These are phyloP conservation scores for Penicillium sp. DNA, from an alignment of 2,329 filamentous ascomycete genomes.

Conservation along the genomic window DNA sequence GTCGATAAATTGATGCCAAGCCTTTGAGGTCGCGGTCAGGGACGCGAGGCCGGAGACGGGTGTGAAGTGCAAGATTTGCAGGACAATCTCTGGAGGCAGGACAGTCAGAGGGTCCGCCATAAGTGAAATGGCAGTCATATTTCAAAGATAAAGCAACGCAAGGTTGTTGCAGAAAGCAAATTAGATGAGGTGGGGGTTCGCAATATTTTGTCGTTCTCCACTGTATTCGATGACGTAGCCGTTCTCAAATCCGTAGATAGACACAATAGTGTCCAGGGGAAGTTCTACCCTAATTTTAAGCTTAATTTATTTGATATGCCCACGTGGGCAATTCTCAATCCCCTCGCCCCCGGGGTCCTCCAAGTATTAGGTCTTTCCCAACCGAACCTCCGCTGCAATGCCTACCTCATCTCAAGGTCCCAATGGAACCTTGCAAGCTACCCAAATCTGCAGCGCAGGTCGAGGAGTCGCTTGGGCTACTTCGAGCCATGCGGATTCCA, in stretches of 20 bases:
- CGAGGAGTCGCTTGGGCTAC: not conserved
- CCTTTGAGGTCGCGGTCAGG: constrained; percentile 34
- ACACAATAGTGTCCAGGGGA: not conserved
- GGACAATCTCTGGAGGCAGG: constrained; percentile 42
- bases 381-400: not conserved
- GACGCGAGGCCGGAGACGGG: constrained; percentile 35
- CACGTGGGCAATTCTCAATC: not conserved
- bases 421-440: not conserved
- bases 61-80: constrained; percentile 42
- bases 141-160: not conserved
- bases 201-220: constrained; percentile 12
- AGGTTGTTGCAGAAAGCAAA: constrained; percentile 3
- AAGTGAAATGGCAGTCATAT: constrained; percentile 17
- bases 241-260: not conserved
- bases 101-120: constrained; percentile 28
- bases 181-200: not conserved
- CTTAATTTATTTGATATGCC: not conserved
- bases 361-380: not conserved
- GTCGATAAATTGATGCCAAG: constrained; percentile 46
- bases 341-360: not conserved
- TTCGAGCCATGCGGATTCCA: not conserved
- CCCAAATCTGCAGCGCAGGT: not conserved
- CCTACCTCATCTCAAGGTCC: not conserved
- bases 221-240: constrained; percentile 4
- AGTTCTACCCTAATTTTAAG: not conserved